Conservation (phyloP, 768 basidiomycete species). For the Melanogaster broomeanus region DNA sequence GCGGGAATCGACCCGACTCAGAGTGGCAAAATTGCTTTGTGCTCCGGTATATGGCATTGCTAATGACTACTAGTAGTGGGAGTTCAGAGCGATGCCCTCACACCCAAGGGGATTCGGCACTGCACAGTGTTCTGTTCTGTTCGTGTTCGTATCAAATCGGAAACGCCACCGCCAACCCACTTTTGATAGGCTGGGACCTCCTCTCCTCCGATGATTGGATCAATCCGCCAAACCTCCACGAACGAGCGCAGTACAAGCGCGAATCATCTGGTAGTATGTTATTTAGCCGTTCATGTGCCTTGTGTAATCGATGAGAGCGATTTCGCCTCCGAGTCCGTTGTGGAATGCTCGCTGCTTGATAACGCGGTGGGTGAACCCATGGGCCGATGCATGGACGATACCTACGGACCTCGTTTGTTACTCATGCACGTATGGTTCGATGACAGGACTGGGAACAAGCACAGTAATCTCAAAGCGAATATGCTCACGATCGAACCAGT, state of each 20-base stretch:
- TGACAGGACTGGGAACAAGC: constrained; percentile 10
- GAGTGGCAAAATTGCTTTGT: too few species aligned
- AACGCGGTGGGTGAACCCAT: too few species aligned
- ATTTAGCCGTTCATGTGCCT: neutral
- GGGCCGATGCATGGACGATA: too few species aligned
- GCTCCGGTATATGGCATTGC: too few species aligned
- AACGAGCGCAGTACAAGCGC: too few species aligned
- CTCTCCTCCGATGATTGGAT: neutral
- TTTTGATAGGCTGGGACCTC: neutral
- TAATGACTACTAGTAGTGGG: too few species aligned
- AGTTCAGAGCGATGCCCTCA: too few species aligned
- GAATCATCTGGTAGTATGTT: neutral
- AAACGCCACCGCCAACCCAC: neutral
- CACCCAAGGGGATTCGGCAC: too few species aligned
- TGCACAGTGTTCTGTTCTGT: too few species aligned
- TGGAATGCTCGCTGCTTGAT: neutral
- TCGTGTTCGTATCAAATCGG: neutral
- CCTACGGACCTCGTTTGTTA: neutral
- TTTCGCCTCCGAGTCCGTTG: neutral
- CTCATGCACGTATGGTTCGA: neutral
- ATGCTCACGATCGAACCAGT: constrained; percentile 1
- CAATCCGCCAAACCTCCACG: neutral
- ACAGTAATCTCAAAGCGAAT: constrained; percentile 2
- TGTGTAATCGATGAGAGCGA: too few species aligned
- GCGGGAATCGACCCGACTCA: too few species aligned